A percentile compares a stretch with the other conserved stretches of the same genome.
Evolutionary conservation across 2,329 filamentous ascomycete genomes (phyloP).

Genomic region (Paecilomyces sp.): DNA sequence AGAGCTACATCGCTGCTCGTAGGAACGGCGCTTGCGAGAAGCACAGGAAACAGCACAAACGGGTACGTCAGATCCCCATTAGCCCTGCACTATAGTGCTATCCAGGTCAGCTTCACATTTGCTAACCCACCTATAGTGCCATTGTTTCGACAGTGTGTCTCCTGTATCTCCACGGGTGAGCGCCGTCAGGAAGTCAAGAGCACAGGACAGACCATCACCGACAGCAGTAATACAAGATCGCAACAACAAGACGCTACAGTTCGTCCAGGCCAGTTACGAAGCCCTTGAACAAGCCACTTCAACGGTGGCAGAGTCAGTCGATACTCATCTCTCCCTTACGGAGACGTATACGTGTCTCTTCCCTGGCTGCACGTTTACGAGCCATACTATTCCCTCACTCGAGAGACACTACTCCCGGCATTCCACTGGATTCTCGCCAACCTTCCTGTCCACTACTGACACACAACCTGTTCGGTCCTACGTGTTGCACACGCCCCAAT

Average conservation of each 20-base stretch:
- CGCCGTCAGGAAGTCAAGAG: not conserved
- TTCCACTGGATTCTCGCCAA: not conserved
- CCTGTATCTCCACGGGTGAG: not conserved
- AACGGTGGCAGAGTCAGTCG: not conserved
- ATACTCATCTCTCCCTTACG: not conserved
- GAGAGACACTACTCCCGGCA: not conserved
- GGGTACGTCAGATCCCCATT: slow-evolving; percentile 19
- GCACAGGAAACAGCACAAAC: slow-evolving; percentile 37
- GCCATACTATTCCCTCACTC: not conserved
- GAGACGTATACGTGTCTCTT: not conserved
- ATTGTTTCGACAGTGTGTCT: not conserved
- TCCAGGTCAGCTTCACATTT: not conserved
- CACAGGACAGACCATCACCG: not conserved
- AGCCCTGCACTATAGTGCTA: not conserved
- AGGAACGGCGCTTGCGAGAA: slow-evolving; percentile 38
- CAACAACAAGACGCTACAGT: not conserved
- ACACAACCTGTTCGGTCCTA: not conserved
- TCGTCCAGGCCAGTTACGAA: not conserved
- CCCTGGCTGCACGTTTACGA: not conserved
- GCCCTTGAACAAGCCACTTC: not conserved
- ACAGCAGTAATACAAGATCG: not conserved
- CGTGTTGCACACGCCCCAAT: not conserved
- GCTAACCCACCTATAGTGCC: not conserved
- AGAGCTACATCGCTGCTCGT: slow-evolving; percentile 37
- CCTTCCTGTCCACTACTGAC: not conserved